Evolutionary conservation across 352 stramenopile species (phyloP), one percentile per base, ranked within the genome.

Genomic region (Phytophthora crassamura): DNA sequence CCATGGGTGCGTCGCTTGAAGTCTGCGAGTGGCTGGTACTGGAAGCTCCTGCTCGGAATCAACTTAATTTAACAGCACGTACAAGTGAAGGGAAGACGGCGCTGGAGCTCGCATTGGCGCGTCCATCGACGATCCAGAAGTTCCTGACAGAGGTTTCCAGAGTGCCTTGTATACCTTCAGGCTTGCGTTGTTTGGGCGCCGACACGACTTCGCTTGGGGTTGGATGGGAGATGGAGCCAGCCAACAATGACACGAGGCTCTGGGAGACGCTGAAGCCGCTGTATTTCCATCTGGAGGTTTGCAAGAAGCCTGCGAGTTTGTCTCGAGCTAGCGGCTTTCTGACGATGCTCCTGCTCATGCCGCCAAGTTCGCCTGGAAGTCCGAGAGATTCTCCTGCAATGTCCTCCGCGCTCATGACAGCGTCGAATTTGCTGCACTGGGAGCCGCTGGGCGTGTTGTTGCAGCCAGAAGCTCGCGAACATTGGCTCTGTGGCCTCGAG

Each of bases 1-100:
- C 80, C 0, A 84, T 89, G 77, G 77, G 77, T 7, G 80, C 78
- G 1, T 74, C 88, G 25, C 28, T 87, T 9, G 63, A 83, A 25
- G 57, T 87, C 5, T 91, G 81, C 25, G 59, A 88, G 43, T 91
- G 81, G 81, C 67, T 91, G 16, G 75, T 90, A 14, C 74, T 84
- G 18, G 50, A 78, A 45, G 66, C 83, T 2, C 77, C 83, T 0
- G 59, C 45, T 7, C 57, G 72, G 4, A 45, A 74, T 9, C 69
- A 83, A 34, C 34, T 89, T 2, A 72, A 69, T 50, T 76, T 91
- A 48, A 75, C 71, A 18, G 69, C 68, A 2, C 67, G 62, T 0
- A 91, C 84, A 57, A 82, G 50, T 22, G 73, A 79, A 9, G 77
- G 76, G 0, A 75, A 84, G 25, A 73, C 70, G 2, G 66, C 62